Evolutionary conservation across 768 basidiomycete genomes (phyloP), one percentile per base, ranked within the genome.

Genomic region (Boletus barrowsii): DNA sequence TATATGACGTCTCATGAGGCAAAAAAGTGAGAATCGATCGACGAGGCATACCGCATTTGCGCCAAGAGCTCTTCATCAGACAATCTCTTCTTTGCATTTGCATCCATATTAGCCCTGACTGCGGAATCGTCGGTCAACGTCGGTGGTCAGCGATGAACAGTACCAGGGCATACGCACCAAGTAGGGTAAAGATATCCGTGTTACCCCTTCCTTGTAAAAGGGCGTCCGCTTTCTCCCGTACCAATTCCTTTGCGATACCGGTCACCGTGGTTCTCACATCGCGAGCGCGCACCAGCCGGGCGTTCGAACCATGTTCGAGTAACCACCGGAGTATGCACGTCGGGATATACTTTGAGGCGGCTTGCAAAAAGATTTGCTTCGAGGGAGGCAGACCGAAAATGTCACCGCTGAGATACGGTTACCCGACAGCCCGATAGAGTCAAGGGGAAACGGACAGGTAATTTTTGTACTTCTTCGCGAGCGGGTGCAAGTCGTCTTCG

Each of bases 161-260:
- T 14, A 10, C 3, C 26, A 20, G 9, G 4, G n/a, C 5, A 29
- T 22, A 42, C 71, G 37, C 45, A 78, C 79, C 71, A n/a, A 81
- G 63, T 18, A 80, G 59, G 55, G 71, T 60, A 15, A 42, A 49
- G 2, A 63, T 42, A 33, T 64, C 63, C 10, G 22, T 30, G 17
- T 30, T 53, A 5, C 47, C 51, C 40, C 50, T 62, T 39, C 51
- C 54, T 36, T 54, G 51, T 11, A 63, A 36, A 22, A 60, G 49
- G 1, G 51, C n/a, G 1, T 47, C 30, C 5, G 37, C 51, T 22
- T 56, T 60, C 32, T 63, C 52, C 35, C 11, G 18, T 14, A 60
- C 20, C 8, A 29, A 9, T 29, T 29, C 29, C 29, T 29, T 29
- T 29, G 29, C 29, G 29, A 29, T 29, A 29, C 15, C 10, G 4